Base-by-base conservation (phyloP, 31 red algal species). In the Asparagopsis taxiformis region DNA sequence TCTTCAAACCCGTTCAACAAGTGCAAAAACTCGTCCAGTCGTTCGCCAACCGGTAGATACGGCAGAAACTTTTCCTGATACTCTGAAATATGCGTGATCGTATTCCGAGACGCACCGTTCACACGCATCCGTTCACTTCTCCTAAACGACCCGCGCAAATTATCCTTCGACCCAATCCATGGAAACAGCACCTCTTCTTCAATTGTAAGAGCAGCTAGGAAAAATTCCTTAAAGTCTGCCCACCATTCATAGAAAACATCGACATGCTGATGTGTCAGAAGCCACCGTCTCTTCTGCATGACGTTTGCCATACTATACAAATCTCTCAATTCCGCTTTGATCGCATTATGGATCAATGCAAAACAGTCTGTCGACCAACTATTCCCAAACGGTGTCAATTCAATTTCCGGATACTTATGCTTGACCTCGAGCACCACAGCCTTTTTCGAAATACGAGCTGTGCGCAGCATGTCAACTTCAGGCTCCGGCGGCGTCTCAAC, bases 201-300 rank as follows among this genome's bases (percentile, higher is more conserved):
- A 52, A 73, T 65, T 10, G 62, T 67, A 11, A 79, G 26, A 0
- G 73, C 73, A 1, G 51, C 64, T 8, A 52, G 49, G 20, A 80
- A 2, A 44, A 89, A 89, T 21, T 65, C 55, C 30, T 65, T 56
- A 49, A 89, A 89, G 56, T 73, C 56, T 1, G 51, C 22, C 74
- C 73, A 89, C 85, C 85, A 89, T 19, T 63, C 67, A 57, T 89
- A 89, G 51, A 89, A 89, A 16, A 73, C 55, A 10, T 76, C 73
- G 57, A 89, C 73, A 55, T 89, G 74, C 21, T 61, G 65, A 32
- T 73, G 25, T 15, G 85, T 89, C 43, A 89, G 85, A 1, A 79
- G 52, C 43, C 59, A 50, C 73, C 73, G 66, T 15, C 73, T 33
- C 51, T 35, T 56, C 65, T 89, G 85, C 85, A 89, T 89, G 16